Evolutionary conservation across 768 basidiomycete genomes (phyloP), one percentile per base, ranked within the genome.

Genomic region (Infundibulicybe gibba): DNA sequence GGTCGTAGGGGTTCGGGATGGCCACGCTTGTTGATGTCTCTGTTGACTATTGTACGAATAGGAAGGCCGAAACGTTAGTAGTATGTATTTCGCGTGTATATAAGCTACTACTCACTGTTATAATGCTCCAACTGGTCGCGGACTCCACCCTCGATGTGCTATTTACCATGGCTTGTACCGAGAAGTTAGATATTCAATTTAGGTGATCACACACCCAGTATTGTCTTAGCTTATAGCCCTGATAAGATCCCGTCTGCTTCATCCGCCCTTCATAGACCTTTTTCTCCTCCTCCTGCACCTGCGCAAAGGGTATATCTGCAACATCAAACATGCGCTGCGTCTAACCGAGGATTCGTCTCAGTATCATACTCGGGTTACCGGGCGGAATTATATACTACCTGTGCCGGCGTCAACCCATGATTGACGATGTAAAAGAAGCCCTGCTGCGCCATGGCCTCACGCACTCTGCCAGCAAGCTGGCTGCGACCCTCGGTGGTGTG

Each of bases 1-100:
- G 80, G 76, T 6, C 74, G 67, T 21, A 84, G 37, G 0, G 66
- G 64, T 31, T 66, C 62, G 0, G 83, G 83, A 48, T 85, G 82
- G 17, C 56, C 52, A 2, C 70, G 70, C 46, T 70, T 75, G 2
- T 55, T 66, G 19, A 77, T 62, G 41, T 78, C 70, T 31, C 73
- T 69, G 49, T 82, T 73, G 46, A 82, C 82, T 83, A 30, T 6
- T 38, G 35, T 10, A 8, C 8, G 6, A 10, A 38, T 38, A 38
- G 14, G 14, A 38, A 38, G 17, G 10, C n/a, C n/a, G n/a, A 38
- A 38, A 3, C 35, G 17, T 38, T 6, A 38, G 35, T 14, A 6
- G 35, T 25, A 25, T 25, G 25, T 25, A 25, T 25, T 8, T 4
- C 10, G 35, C n/a, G n/a, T n/a, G 35, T 38, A 14, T 19, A 10